Base-by-base conservation (phyloP, 169 alveolate species). In the Plasmodium malariae region DNA sequence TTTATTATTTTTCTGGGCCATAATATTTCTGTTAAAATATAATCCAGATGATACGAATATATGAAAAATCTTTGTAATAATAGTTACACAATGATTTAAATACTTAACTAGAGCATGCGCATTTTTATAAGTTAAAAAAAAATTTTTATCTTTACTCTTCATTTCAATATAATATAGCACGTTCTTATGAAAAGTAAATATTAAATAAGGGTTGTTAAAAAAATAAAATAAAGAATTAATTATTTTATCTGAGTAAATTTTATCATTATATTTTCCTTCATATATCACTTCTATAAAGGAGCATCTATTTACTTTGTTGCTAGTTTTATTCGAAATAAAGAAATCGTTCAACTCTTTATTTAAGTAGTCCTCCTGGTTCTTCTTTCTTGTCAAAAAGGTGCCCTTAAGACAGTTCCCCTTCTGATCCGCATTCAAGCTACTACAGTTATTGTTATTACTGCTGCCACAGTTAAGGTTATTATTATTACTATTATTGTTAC, bases 191-290 rank as follows among this genome's bases (percentile, higher is more conserved):
- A 78, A 78, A 11, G 89, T 43, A 48, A 76, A 78, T 34, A 78
- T 78, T 30, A 78, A 65, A 24, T 78, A 78, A 0, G 89, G 89
- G 37, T 78, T 78, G 48, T 78, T 78, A 78, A 78, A 78, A 49
- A 78, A 78, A 21, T 78, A 78, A 78, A 78, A 78, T 65, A 78
- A 63, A 12, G 78, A 67, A 63, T 78, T 78, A 68, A 78, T 78
- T 45, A 68, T 78, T 78, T 78, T 55, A 54, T 62, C 89, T 40
- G 89, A 28, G 54, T 78, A 78, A 11, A 78, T 51, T 24, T 78
- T 68, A 34, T 63, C 69, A 43, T 40, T 7, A 48, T n/a, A 37
- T 21, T 62, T 68, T 62, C 63, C 60, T 17, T 63, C 40, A 45
- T 63, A 78, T 43, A 78, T 78, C 30, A 78, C 63, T 45, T 63